Conservation (phyloP, 805 yeast genomes). For the Candida dendrica region DNA sequence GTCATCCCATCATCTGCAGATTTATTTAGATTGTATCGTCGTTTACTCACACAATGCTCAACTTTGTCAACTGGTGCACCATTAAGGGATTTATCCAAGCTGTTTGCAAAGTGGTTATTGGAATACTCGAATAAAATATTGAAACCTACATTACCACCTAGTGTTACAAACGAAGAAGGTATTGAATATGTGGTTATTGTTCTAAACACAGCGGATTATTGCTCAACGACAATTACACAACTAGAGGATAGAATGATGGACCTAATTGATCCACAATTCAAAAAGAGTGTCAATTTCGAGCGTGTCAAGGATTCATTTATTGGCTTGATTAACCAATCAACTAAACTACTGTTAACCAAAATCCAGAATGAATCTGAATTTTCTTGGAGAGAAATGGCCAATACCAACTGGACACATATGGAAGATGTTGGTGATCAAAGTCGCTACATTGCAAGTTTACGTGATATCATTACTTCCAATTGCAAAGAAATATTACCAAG, state of each 20-base stretch:
- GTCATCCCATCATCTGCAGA: conserved; percentile 87
- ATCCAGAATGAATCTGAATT: conserved; percentile 54
- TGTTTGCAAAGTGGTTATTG: conserved; percentile 61
- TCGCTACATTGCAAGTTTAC: conserved; percentile 56
- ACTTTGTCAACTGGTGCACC: conserved; percentile 41
- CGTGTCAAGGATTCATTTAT: conserved; percentile 48
- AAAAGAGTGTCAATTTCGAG: conserved; percentile 44
- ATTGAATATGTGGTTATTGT: conserved; percentile 62
- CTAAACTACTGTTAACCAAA: conserved; percentile 48
- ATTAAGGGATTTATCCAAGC: conserved; percentile 36
- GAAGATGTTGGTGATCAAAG: conserved; percentile 68
- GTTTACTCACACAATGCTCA: conserved; percentile 61
- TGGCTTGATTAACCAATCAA: conserved; percentile 49
- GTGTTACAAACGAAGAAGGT: conserved; percentile 46
- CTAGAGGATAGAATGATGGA: conserved; percentile 53
- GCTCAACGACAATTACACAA: conserved; percentile 71
- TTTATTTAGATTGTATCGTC: conserved; percentile 70
- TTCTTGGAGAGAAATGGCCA: conserved; percentile 78
- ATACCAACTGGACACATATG: conserved; percentile 64
- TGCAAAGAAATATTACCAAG: conserved; percentile 43
- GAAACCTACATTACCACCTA: conserved; percentile 40
- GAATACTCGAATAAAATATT: conserved; percentile 50
- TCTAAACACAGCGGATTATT: conserved; percentile 85
- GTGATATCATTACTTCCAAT: conserved; percentile 36
- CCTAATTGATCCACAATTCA: conserved; percentile 33